Percentiles rank a stretch among this genome's conserved stretches.
Evolutionary conservation across 1,139 yeast genomes (phyloP).

Genomic region (Hyphopichia fennica): DNA sequence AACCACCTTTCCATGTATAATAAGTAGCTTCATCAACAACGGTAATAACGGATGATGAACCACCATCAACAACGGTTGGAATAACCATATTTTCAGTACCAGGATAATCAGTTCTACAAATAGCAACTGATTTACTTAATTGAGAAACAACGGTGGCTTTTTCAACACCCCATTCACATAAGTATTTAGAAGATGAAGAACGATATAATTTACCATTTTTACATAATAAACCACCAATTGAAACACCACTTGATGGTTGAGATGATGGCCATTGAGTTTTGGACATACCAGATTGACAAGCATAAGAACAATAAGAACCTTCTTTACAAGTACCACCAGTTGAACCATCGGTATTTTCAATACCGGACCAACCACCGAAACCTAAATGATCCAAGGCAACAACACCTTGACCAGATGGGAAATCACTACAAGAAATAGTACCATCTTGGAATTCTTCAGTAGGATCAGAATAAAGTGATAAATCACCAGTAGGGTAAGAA

Average conservation of each 20-base stretch:
- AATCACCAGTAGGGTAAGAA: slow-evolving; percentile 43
- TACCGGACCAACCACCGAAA: slow-evolving; percentile 91
- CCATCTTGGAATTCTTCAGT: slow-evolving; percentile 75
- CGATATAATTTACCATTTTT: slow-evolving; percentile 77
- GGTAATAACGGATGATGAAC: slow-evolving; percentile 63
- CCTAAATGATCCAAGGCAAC: slow-evolving; percentile 77
- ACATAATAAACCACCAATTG: slow-evolving; percentile 89
- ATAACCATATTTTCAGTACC: slow-evolving; percentile 98
- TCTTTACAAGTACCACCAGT: slow-evolving; percentile 71
- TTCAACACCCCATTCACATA: slow-evolving; percentile 83
- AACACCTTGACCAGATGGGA: slow-evolving; percentile 94
- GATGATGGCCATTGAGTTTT: slow-evolving; percentile 93
- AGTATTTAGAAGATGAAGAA: slow-evolving; percentile 60
- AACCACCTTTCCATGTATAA: slow-evolving; percentile 79
- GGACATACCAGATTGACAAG: slow-evolving; percentile 95
- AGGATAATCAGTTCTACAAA: slow-evolving; percentile 98
- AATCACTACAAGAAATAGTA: slow-evolving; percentile 64
- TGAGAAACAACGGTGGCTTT: slow-evolving; percentile 70
- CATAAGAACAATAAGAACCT: slow-evolving; percentile 93
- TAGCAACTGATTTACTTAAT: slow-evolving; percentile 65
- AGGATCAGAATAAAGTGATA: slow-evolving; percentile 54
- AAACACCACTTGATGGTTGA: slow-evolving; percentile 85
- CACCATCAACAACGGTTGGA: slow-evolving; percentile 80
- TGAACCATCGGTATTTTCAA: slow-evolving; percentile 59
- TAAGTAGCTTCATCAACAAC: slow-evolving; percentile 77